phyloP scores from a whole-genome alignment of 2,329 filamentous ascomycete species.

The Colletotrichum theobromicola region DNA sequence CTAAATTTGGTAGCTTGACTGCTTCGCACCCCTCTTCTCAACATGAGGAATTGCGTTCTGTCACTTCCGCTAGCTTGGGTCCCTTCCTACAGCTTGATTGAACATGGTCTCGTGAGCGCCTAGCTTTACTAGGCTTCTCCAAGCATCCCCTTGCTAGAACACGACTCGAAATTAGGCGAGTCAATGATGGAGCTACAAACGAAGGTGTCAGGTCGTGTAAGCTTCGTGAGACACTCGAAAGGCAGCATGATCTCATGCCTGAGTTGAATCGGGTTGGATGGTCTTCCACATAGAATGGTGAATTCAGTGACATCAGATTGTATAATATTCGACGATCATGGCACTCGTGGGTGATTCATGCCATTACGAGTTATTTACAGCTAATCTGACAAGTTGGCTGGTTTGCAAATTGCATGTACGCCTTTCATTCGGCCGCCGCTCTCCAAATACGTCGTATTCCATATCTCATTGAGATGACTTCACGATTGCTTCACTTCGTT shows the following conservation, averaged over 20 bases:
- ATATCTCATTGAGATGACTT: neutral
- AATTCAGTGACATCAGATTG: too few relatives aligned
- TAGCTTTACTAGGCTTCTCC: neutral
- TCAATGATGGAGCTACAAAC: neutral
- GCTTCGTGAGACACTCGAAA: neutral
- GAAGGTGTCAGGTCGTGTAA: neutral
- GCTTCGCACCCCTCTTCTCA: neutral
- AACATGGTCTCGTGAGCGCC: neutral
- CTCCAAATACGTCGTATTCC: neutral
- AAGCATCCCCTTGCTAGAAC: neutral
- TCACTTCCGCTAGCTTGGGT: neutral
- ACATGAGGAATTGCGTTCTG: neutral
- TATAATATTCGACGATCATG: neutral
- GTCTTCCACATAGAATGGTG: neutral
- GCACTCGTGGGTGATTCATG: fast-evolving
- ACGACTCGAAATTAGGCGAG: neutral
- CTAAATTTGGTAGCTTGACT: neutral
- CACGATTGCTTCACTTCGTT: fast-evolving
- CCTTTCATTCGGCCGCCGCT: neutral
- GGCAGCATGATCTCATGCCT: neutral
- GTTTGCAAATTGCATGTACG: fast-evolving
- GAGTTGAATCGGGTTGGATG: fast-evolving
- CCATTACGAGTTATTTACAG: fast-evolving
- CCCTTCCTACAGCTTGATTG: neutral
- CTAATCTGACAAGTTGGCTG: neutral